Evolutionary conservation across 2,329 filamentous ascomycete genomes (phyloP).

Genomic region (Ascochyta pisi): DNA sequence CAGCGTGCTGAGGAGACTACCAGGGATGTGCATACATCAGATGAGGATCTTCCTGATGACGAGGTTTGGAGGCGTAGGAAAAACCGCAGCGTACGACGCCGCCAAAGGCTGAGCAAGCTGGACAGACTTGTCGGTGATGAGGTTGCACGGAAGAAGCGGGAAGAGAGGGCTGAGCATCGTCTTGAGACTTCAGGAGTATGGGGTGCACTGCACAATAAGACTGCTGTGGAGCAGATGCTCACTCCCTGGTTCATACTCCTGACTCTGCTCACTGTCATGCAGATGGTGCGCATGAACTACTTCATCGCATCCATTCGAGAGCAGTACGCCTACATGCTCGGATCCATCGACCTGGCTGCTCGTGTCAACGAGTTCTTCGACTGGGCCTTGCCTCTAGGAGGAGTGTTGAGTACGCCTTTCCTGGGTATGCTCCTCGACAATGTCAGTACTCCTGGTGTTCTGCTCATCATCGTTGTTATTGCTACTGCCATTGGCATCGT

Average conservation of each 20-base stretch:
- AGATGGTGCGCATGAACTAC: constrained; percentile 76
- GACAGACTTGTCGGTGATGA: constrained; percentile 73
- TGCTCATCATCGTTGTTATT: constrained; percentile 70
- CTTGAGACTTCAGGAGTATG: constrained; percentile 77
- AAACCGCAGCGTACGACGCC: constrained; percentile 52
- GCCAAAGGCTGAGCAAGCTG: constrained; percentile 70
- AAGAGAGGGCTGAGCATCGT: constrained; percentile 68
- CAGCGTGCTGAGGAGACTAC: constrained; percentile 38
- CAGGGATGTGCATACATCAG: constrained; percentile 60
- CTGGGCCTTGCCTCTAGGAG: constrained; percentile 79
- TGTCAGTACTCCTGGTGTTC: constrained; percentile 72
- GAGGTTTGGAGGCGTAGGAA: constrained; percentile 54
- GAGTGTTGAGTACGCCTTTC: constrained; percentile 80
- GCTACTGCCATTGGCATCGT: constrained; percentile 77
- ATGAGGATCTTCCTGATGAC: constrained; percentile 60
- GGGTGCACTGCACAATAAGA: constrained; percentile 79
- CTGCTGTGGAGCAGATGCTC: constrained; percentile 73
- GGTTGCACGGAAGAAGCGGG: constrained; percentile 66
- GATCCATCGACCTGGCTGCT: constrained; percentile 64
- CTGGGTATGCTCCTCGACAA: constrained; percentile 81
- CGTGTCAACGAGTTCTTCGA: constrained; percentile 84
- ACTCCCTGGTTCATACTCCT: constrained; percentile 86
- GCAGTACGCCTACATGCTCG: constrained; percentile 79
- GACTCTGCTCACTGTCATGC: constrained; percentile 73
- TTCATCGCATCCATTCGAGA: constrained; percentile 86